These are phyloP conservation scores for Phascolomyces articulosus DNA, from an alignment of 371 early-diverging fungal genomes.

Conservation along the genomic window DNA sequence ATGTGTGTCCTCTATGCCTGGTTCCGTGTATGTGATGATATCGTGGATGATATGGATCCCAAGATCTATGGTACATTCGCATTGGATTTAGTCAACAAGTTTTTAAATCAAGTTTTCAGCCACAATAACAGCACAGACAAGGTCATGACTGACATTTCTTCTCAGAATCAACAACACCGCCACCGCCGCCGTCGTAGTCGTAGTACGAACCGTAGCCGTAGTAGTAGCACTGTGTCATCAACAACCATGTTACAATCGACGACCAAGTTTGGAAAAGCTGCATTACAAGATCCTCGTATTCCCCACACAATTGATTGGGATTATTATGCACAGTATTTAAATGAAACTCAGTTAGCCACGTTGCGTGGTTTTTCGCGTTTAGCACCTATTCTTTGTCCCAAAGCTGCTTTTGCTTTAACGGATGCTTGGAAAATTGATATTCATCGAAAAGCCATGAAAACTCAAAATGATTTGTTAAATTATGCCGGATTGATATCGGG, in stretches of 20 bases:
- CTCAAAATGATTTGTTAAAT: slow-evolving; percentile 42
- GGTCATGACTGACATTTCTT: too few species aligned
- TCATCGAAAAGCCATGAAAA: slow-evolving; percentile 29
- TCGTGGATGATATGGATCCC: slow-evolving; percentile 44
- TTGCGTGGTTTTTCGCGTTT: slow-evolving; percentile 43
- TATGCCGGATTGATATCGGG: slow-evolving; percentile 56
- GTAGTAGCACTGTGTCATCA: too few species aligned
- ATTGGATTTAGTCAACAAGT: slow-evolving; percentile 24
- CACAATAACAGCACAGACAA: too few species aligned
- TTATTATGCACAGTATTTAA: slow-evolving; percentile 13
- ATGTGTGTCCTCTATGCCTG: slow-evolving; percentile 56
- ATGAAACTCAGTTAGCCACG: slow-evolving; percentile 25
- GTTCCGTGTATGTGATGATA: slow-evolving; percentile 61
- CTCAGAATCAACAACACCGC: too few species aligned
- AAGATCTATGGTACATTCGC: slow-evolving; percentile 1
- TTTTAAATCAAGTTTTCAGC: slow-evolving; percentile 18
- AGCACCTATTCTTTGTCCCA: slow-evolving; percentile 43
- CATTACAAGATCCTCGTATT: slow-evolving; percentile 12
- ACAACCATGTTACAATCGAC: not conserved
- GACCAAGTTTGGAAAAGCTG: not conserved
- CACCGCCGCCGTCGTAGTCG: too few species aligned
- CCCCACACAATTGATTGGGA: slow-evolving; percentile 26
- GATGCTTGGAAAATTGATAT: slow-evolving; percentile 57
- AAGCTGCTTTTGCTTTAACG: slow-evolving; percentile 46
- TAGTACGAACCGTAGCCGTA: too few species aligned